Evolutionary conservation across 768 basidiomycete genomes (phyloP).

Genomic region (Galerina sulciceps): DNA sequence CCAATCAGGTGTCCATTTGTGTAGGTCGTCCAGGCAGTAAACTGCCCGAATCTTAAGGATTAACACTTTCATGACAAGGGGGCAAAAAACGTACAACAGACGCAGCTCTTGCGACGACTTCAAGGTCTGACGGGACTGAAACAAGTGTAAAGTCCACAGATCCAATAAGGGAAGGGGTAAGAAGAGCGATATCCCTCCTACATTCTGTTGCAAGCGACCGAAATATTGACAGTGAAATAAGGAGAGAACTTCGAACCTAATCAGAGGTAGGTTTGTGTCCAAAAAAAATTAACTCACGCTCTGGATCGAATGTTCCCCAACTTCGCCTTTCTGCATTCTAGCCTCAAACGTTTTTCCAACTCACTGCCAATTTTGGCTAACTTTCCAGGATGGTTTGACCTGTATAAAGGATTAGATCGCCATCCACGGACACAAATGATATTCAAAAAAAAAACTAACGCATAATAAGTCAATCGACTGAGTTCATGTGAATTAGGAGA

Average conservation of each 20-base stretch:
- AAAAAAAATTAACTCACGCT: slow-evolving; percentile 58
- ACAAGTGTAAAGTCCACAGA: slow-evolving; percentile 63
- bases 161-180: slow-evolving; percentile 71
- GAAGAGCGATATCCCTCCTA: slow-evolving; percentile 76
- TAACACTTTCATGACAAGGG: not conserved
- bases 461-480: slow-evolving; percentile 85
- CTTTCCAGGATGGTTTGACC: slow-evolving; percentile 80
- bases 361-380: slow-evolving; percentile 76
- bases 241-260: slow-evolving; percentile 56
- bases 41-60: slow-evolving; percentile 47
- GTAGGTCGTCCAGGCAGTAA: slow-evolving; percentile 91
- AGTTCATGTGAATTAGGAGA: slow-evolving; percentile 85
- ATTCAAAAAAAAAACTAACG: slow-evolving; percentile 37
- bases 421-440: not conserved
- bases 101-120: slow-evolving; percentile 77
- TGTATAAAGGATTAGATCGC: slow-evolving; percentile 21
- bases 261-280: not conserved
- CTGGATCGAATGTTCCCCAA: slow-evolving; percentile 77
- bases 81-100: slow-evolving; percentile 63
- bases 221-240: slow-evolving; percentile 84
- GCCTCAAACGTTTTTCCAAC: slow-evolving; percentile 72
- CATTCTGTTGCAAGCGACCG: slow-evolving; percentile 87
- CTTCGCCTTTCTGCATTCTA: slow-evolving; percentile 69
- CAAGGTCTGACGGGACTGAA: slow-evolving; percentile 66
- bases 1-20: slow-evolving; percentile 87